These are phyloP conservation scores for Dendrocalamus latiflorus DNA, from an alignment of 202 grass and related monocot species.

Conservation along the genomic window DNA sequence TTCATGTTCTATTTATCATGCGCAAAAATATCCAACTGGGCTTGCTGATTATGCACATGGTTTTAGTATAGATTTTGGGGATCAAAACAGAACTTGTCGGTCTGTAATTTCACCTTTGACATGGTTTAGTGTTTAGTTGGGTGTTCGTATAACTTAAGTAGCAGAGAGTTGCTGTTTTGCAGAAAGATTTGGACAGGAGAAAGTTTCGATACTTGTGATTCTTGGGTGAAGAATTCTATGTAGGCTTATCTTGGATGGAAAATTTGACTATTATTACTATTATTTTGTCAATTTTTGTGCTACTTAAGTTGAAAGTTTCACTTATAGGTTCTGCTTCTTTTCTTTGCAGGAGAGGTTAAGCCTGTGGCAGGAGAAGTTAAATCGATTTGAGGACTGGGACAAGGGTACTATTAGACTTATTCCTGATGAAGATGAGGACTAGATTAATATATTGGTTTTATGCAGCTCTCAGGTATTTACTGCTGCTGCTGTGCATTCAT, in stretches of 20 bases:
- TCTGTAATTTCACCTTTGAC: no score
- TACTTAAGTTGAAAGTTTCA: neutral
- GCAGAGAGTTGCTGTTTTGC: no score
- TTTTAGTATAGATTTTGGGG: no score
- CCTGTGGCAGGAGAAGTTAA: conserved; percentile 76
- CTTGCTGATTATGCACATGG: no score
- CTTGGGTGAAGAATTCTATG: no score
- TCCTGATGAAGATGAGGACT: conserved; percentile 60
- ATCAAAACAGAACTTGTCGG: no score
- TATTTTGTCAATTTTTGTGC: neutral
- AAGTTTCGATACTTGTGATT: no score
- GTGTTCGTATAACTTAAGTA: no score
- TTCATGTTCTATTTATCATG: no score
- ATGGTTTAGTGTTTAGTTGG: no score
- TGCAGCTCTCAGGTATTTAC: conserved; percentile 22
- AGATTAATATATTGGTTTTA: conserved; percentile 26
- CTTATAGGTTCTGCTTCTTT: conserved; percentile 1
- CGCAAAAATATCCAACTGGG: no score
- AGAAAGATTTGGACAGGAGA: no score
- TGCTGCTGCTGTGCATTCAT: neutral
- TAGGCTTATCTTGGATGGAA: neutral
- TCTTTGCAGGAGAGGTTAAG: conserved; percentile 77
- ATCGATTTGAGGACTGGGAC: conserved; percentile 62
- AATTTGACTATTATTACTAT: neutral
- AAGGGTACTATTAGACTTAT: conserved; percentile 69